Base-by-base conservation (phyloP, 345 rosid species). In the Salix caprea region DNA sequence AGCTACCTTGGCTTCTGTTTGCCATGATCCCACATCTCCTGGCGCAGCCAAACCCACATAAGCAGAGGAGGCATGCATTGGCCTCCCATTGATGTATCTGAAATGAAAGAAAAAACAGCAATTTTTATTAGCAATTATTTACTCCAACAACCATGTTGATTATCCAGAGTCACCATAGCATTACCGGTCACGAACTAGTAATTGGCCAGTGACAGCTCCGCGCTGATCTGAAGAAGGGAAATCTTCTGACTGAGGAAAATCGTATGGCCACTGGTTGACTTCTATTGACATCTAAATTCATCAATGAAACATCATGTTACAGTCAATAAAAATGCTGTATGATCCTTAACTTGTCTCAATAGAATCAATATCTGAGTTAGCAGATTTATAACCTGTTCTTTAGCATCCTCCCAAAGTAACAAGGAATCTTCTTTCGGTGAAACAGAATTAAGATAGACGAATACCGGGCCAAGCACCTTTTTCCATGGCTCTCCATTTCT, bases 1-100 rank as follows among this genome's bases (percentile, higher is more conserved):
- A 37, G 36, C 13, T 7, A 92, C 99, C 97, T 93, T 95, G 68
- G 84, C 79, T 66, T 95, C 94, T 12, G 75, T 80, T 83, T 95
- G 97, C 97, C 97, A 95, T 28, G 97, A 93, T 74, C 99, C 97
- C 30, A 50, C 85, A 34, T 82, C 65, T 68, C 98, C 98, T 7
- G 92, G 90, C 13, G 80, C 24, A 68, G 98, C 98, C 85, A 95
- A 78, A 7, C 98, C 98, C 42, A 91, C 91, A 81, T 77, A 88
- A 61, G 94, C 97, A 30, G 76, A 85, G 26, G 26, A n/a, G 6
- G 87, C 96, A 73, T 66, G 76, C 78, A 79, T 1, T 21, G 70
- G 69, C 24, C 66, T 72, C 30, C 76, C 16, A 67, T 24, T 82
- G 30, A 77, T 52, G 66, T 86, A 90, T 89, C 88, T 75, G 78